Base-by-base conservation (phyloP, 805 yeast genomes). In the Sugiyamaella lignohabitans region DNA sequence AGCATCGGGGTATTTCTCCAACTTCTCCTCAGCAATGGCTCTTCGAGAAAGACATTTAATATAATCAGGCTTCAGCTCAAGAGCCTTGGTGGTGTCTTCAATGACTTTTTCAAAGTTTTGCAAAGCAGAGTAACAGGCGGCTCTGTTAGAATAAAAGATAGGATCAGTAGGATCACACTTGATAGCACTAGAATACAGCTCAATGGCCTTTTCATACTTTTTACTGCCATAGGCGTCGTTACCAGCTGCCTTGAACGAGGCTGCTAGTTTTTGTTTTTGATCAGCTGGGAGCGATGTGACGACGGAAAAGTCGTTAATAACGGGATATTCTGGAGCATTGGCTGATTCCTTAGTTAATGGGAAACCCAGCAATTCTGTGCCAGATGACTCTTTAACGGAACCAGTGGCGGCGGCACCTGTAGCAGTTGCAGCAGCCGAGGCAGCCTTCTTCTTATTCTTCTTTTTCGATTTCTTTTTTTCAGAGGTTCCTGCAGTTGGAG, bases 21-120 rank as follows among this genome's bases (percentile, higher is more conserved):
- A 67, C 54, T 79, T 76, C 70, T 93, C 98, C 64, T 84, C 83
- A 27, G 97, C 95, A 55, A 82, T 79, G 29, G 96, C 96, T 68
- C 98, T 84, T 69, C 99, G 87, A 59, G 87, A 71, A 53, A 88
- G 73, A 67, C 97, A 93, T 71, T 93, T 93, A 59, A 86, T 72
- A 69, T 93, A 91, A 63, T 84, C 91, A 10, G 95, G 96, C 64
- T 87, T 84, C 59, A 91, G 70, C 58, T 80, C 75, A 59, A 93
- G 75, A 23, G 98, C 98, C 51, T 75, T 76, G 18, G 95, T 79
- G 48, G 96, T 84, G 65, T 88, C 96, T 56, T 80, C 85, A 53
- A 93, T 75, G 40, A 89, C 96, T 63, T 87, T 82, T 58, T 86
- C 87, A 63, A 79, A 80, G 52, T 88, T 78, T 53, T 80, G 78